These are phyloP conservation scores for Sclerotinia spermophila DNA, from an alignment of 2,329 filamentous ascomycete species.

Conservation along the genomic window DNA sequence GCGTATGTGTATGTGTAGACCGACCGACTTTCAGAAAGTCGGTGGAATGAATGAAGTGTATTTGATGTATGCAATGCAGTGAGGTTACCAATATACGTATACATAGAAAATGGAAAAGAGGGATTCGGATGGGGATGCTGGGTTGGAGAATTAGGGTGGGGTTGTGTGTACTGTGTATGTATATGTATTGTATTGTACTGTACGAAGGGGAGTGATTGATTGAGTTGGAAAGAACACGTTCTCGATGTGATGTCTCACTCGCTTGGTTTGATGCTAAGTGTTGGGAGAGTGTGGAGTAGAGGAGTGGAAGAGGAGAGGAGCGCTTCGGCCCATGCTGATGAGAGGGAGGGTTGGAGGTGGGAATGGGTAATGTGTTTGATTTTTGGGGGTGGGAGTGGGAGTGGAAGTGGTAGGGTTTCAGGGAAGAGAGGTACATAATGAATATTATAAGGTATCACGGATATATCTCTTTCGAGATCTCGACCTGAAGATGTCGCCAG, in stretches of 20 bases:
- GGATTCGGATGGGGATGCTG: too few relatives aligned
- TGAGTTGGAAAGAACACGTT: conserved; percentile 11
- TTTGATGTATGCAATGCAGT: too few relatives aligned
- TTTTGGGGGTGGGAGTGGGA: not conserved
- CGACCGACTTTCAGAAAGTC: not conserved
- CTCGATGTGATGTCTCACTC: not conserved
- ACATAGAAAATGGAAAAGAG: not conserved
- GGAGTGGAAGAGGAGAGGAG: not conserved
- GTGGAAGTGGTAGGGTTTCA: too few relatives aligned
- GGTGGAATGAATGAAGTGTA: too few relatives aligned
- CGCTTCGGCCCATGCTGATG: not conserved
- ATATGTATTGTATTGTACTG: too few relatives aligned
- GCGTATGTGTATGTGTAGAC: not conserved
- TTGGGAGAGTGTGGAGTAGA: not conserved
- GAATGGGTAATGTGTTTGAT: not conserved
- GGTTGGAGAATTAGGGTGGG: too few relatives aligned
- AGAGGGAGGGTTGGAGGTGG: not conserved
- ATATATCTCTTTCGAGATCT: not conserved
- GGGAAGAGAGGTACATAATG: too few relatives aligned
- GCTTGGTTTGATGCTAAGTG: too few relatives aligned
- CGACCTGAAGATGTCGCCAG: not conserved
- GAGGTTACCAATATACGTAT: too few relatives aligned
- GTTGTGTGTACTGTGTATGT: not conserved
- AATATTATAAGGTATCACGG: too few relatives aligned
- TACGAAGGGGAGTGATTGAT: too few relatives aligned